Percentiles rank a stretch among this genome's conserved stretches.
These are phyloP conservation scores for Phenoliferia sp. DNA, from an alignment of 1,284 basidiomycete species.

Conservation along the genomic window DNA sequence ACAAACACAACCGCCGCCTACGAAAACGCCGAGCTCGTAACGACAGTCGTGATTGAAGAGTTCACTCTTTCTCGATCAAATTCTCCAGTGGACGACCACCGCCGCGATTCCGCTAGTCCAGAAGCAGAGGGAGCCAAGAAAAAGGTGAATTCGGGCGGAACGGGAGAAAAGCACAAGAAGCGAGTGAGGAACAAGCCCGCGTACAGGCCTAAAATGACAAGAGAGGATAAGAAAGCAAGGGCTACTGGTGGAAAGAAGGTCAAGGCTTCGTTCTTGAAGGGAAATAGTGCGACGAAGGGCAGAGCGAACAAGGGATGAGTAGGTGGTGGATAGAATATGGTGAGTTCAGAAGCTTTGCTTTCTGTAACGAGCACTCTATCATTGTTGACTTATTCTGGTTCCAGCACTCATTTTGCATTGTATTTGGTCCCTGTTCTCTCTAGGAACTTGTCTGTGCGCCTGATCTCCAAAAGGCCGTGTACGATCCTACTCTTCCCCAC, in stretches of 20 bases:
- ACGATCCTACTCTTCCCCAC: too few relatives aligned
- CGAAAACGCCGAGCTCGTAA: constrained; percentile 21
- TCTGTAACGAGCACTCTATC: too few relatives aligned
- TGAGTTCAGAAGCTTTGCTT: too few relatives aligned
- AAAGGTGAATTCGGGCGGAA: neutral
- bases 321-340: too few relatives aligned
- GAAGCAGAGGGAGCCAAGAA: neutral
- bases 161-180: constrained; percentile 16
- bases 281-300: constrained; percentile 27
- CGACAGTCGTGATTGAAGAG: constrained; percentile 25
- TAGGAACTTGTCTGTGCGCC: too few relatives aligned
- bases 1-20: too few relatives aligned
- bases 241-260: constrained; percentile 24
- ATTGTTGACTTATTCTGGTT: too few relatives aligned
- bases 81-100: constrained; percentile 13
- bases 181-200: constrained; percentile 19
- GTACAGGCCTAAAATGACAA: constrained; percentile 24
- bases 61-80: constrained; percentile 29
- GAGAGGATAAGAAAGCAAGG: constrained; percentile 29
- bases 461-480: too few relatives aligned
- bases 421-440: too few relatives aligned
- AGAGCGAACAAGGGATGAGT: constrained; percentile 12
- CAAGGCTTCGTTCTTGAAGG: constrained; percentile 19
- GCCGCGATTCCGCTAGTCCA: neutral
- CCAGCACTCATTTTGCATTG: too few relatives aligned